Percentiles rank a stretch among this genome's conserved stretches.
Conservation (phyloP, 805 yeast genomes). For the Metschnikowia lochheadii region DNA sequence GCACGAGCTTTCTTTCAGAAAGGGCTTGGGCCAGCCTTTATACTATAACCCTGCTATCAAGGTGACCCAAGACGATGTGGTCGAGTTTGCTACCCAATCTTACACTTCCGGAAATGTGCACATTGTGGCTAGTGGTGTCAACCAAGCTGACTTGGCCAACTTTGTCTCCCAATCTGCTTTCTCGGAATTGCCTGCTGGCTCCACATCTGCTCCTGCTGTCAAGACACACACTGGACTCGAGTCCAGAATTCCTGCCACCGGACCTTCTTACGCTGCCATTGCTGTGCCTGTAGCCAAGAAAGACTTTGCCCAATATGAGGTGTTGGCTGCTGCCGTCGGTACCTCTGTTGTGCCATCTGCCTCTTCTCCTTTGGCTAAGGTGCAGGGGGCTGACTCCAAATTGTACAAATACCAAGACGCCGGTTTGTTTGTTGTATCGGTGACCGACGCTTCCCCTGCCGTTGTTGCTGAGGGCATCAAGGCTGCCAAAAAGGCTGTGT, state of each 20-base stretch:
- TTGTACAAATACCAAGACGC: conserved; percentile 70
- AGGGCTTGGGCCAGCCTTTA: conserved; percentile 82
- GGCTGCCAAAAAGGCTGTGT: conserved; percentile 46
- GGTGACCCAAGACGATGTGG: conserved; percentile 58
- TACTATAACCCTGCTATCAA: conserved; percentile 63
- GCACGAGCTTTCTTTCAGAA: conserved; percentile 78
- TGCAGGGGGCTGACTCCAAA: conserved; percentile 48
- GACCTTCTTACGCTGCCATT: conserved; percentile 68
- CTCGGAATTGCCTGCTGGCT: conserved; percentile 58
- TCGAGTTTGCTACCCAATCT: conserved; percentile 58
- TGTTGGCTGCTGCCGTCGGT: conserved; percentile 66
- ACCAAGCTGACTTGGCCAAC: conserved; percentile 60
- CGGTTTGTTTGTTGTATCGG: conserved; percentile 71
- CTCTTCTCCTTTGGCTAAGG: conserved; percentile 45
- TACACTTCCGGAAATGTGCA: conserved; percentile 70
- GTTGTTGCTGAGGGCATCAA: conserved; percentile 59
- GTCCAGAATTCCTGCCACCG: conserved; percentile 60
- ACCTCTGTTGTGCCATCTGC: conserved; percentile 55
- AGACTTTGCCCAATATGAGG: conserved; percentile 63
- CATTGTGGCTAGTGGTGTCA: conserved; percentile 70
- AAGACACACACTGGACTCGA: conserved; percentile 55
- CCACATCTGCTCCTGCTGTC: conserved; percentile 41
- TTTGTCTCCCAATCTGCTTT: conserved; percentile 67
- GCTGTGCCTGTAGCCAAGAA: conserved; percentile 72
- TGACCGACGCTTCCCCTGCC: conserved; percentile 55